Base-by-base conservation (phyloP, 148 eudicot genomes). In the Dianthus caryophyllus region DNA sequence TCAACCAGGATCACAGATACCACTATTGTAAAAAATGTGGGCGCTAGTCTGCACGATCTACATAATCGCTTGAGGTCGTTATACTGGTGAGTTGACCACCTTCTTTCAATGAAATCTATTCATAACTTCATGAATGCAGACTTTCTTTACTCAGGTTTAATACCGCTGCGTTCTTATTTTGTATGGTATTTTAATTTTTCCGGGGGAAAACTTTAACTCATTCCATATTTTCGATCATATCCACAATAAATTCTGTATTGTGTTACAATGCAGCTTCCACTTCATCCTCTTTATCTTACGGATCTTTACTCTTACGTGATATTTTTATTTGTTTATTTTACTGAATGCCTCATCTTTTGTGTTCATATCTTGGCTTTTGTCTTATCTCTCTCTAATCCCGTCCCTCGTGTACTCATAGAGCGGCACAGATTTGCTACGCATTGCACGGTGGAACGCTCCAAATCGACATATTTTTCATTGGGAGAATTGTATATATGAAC, bases 1-100 rank as follows among this genome's bases (percentile, higher is more conserved):
- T 41, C 71, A 70, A 73, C 70, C 64, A 38, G 64, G 80, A 70
- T 3, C 61, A 48, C 62, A n/a, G 5, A 50, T 80, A 76, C 64
- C 64, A 61, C 51, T 75, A 74, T 29, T 64, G 89, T 66, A 30
- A 67, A 22, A 71, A 78, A 9, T 85, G 89, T 59, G 72, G 76
- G 31, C 68, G 36, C 18, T 77, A 77, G 69, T 54, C 64, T 54
- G 18, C 48, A 39, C 10, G 22, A 10, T 20, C 39, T 13, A 11
- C 25, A 14, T 36, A 59, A 24, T 54, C 55, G 64, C 27, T 13
- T 57, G 20, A 64, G 33, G n/a, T n/a, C 39, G 9, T 49, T 41
- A 49, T 15, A 57, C 48, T 57, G 71, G 76, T 73, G 49, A 15
- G 15, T 69, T 62, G 11, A 21, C 22, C 25, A 18, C 43, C 65